Evolutionary conservation across 441 rosid genomes (phyloP), one percentile per base, ranked within the genome.

Genomic region (Brassica balearica): DNA sequence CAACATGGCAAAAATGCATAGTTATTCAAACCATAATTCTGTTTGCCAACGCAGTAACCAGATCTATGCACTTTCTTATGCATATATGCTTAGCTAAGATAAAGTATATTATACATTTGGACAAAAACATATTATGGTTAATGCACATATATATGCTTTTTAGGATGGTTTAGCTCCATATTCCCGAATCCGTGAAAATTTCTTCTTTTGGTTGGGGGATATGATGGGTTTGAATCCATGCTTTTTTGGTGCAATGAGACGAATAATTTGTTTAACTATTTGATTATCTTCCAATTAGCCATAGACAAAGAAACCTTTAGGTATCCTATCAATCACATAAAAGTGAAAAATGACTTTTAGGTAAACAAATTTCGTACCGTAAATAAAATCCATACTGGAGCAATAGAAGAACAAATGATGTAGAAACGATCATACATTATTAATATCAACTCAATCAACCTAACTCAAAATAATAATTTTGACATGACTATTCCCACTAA

Each of bases 311-410:
- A 32, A 15, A 3, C 19, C 14, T 73, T 32, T 62, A 79, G 65
- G 65, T 48, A 71, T 36, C 53, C 75, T 71, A 74, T 74, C 82
- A 64, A 63, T 74, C 82, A 69, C 75, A 74, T 38, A 69, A 69
- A 74, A 53, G 82, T 67, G 27, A 62, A 62, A 79, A 68, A 60
- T 8, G 29, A 74, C 67, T 62, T 72, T 5, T 25, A 11, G 19
- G 69, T 29, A 38, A 74, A 46, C 11, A 55, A 29, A 1, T 17
- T 38, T 73, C 65, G 78, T 68, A 79, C 82, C 65, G 43, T 14
- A 53, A 14, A 38, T 36, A 65, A 34, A 15, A 29, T 43, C 0
- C 6, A 14, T 0, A 23, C 60, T n/a, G n/a, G n/a, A n/a, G n/a
- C n/a, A n/a, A n/a, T n/a, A n/a, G n/a, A n/a, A n/a, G n/a, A n/a